Conservation (phyloP, 1,284 basidiomycete species). For the Microbotryomycetes sp. region DNA sequence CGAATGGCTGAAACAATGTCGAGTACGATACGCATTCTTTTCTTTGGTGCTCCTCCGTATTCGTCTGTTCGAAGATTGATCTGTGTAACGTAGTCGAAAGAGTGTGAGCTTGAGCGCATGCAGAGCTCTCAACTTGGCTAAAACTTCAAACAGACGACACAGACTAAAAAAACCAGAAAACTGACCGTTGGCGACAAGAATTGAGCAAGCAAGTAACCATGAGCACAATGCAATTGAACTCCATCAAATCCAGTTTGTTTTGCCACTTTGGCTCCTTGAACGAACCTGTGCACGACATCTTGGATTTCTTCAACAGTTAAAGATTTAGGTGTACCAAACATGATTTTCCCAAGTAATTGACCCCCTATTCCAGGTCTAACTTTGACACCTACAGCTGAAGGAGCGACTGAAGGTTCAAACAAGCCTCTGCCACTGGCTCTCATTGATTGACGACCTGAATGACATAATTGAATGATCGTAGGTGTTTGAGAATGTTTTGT, state of each 20-base stretch:
- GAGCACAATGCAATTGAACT: slow-evolving; percentile 62
- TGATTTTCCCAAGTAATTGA: slow-evolving; percentile 47
- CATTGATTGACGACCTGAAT: slow-evolving; percentile 77
- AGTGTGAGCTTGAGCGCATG: neutral
- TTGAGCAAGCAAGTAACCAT: slow-evolving; percentile 69
- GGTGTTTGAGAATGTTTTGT: slow-evolving; percentile 33
- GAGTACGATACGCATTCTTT: slow-evolving; percentile 51
- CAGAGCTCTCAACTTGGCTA: neutral
- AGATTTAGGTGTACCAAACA: slow-evolving; percentile 60
- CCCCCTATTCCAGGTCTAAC: slow-evolving; percentile 46
- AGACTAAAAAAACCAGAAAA: neutral
- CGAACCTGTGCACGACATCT: slow-evolving; percentile 59
- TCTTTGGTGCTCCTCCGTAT: slow-evolving; percentile 51
- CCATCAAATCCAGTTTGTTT: slow-evolving; percentile 76
- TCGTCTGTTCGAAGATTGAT: slow-evolving; percentile 62
- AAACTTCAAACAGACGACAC: neutral
- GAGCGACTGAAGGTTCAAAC: slow-evolving; percentile 60
- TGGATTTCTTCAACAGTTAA: slow-evolving; percentile 61
- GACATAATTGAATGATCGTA: slow-evolving; percentile 68
- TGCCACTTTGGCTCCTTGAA: slow-evolving; percentile 62
- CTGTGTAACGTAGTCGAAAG: slow-evolving; percentile 44
- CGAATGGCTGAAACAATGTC: slow-evolving; percentile 61
- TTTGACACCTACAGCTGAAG: slow-evolving; percentile 58
- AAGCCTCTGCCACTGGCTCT: slow-evolving; percentile 60
- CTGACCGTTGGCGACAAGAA: slow-evolving; percentile 72